Percentiles rank a stretch among this genome's conserved stretches.
Conservation (phyloP, 2,329 filamentous ascomycete genomes). For the Nemania diffusa region DNA sequence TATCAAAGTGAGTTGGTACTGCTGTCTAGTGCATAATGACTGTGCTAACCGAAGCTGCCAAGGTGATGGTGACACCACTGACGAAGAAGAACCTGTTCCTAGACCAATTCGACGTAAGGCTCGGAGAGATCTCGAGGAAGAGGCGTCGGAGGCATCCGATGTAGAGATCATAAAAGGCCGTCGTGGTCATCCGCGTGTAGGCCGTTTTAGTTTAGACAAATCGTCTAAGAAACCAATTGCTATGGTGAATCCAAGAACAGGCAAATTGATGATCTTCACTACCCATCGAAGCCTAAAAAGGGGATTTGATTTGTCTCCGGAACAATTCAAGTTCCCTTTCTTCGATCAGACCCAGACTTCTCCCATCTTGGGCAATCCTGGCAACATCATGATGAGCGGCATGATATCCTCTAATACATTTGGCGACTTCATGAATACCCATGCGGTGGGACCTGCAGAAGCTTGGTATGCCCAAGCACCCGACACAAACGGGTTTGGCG, state of each 20-base stretch:
- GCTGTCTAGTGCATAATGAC: background rate
- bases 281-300: conserved; percentile 59
- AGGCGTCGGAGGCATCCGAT: conserved; percentile 62
- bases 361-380: conserved; percentile 73
- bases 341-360: conserved; percentile 54
- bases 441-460: conserved; percentile 77
- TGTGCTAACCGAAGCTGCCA: conserved; percentile 53
- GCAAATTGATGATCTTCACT: conserved; percentile 72
- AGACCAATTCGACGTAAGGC: conserved; percentile 61
- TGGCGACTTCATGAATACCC: conserved; percentile 68
- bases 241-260: conserved; percentile 65
- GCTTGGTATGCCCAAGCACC: conserved; percentile 78
- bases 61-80: conserved; percentile 72
- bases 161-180: conserved; percentile 59
- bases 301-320: conserved; percentile 63
- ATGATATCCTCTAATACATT: conserved; percentile 69
- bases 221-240: conserved; percentile 67
- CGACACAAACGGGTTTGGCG: conserved; percentile 62
- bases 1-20: conserved; percentile 66
- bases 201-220: conserved; percentile 65
- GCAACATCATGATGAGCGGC: conserved; percentile 82
- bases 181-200: conserved; percentile 64
- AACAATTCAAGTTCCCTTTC: conserved; percentile 64
- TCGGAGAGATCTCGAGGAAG: conserved; percentile 55
- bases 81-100: conserved; percentile 65